Evolutionary conservation across 148 eudicot species (phyloP).

Genomic region (Chenopodium quinoa): DNA sequence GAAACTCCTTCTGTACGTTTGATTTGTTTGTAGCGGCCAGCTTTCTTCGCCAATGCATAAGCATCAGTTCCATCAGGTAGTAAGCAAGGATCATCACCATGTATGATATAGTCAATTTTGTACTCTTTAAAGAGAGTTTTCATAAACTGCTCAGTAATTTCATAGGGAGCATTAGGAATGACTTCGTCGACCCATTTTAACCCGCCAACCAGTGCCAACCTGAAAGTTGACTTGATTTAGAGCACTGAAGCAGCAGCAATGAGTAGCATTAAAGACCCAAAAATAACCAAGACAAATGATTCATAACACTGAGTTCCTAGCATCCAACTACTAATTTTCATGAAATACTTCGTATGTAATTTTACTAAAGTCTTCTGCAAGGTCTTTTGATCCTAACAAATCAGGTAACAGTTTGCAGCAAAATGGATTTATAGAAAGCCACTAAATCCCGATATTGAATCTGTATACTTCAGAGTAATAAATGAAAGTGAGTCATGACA

Average conservation of each 20-base stretch:
- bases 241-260: slow-evolving; percentile 7
- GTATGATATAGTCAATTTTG: slow-evolving; percentile 88
- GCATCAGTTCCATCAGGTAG: slow-evolving; percentile 98
- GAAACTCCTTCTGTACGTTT: slow-evolving; percentile 99
- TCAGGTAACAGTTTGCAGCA: not conserved
- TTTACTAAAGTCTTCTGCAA: not conserved
- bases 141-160: slow-evolving; percentile 91
- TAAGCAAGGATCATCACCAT: slow-evolving; percentile 96
- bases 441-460: not conserved
- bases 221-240: slow-evolving; percentile 29
- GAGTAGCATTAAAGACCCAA: slow-evolving; percentile 2
- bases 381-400: not conserved
- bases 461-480: too few species aligned
- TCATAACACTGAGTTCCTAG: not conserved
- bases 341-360: not conserved
- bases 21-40: slow-evolving; percentile 93
- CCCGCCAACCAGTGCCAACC: slow-evolving; percentile 89
- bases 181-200: slow-evolving; percentile 99
- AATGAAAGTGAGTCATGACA: too few species aligned
- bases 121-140: slow-evolving; percentile 77
- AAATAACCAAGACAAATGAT: not conserved
- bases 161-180: slow-evolving; percentile 83
- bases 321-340: not conserved
- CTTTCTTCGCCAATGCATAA: slow-evolving; percentile 86
- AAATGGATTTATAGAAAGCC: not conserved